phyloP scores from a whole-genome alignment of 2,329 filamentous ascomycete species.

The Hypoxylon sp. region DNA sequence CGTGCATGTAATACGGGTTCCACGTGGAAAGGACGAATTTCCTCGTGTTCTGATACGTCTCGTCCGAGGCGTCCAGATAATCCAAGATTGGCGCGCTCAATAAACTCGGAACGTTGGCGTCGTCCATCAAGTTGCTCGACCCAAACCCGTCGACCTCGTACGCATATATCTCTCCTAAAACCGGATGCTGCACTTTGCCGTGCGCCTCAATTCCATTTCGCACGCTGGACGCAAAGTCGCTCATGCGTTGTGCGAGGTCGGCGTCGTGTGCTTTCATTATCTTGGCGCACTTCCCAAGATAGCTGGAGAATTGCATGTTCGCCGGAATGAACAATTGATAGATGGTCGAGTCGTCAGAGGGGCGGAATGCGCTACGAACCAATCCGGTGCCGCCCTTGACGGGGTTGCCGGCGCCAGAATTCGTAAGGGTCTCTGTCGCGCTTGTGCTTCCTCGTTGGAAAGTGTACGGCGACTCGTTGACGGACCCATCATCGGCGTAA shows the following conservation, averaged over 20 bases:
- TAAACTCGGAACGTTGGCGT: conserved; percentile 72
- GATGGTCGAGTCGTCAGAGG: conserved; percentile 83
- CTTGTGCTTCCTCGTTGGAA: conserved; percentile 77
- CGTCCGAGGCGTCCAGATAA: conserved; percentile 64
- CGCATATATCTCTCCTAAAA: conserved; percentile 75
- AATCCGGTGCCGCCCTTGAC: conserved; percentile 77
- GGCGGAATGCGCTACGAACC: conserved; percentile 82
- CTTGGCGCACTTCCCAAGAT: conserved; percentile 62
- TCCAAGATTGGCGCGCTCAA: conserved; percentile 70
- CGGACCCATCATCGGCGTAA: conserved; percentile 69
- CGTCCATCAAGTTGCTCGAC: conserved; percentile 70
- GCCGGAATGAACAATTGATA: conserved; percentile 83
- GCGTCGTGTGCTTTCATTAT: conserved; percentile 52
- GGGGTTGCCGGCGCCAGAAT: conserved; percentile 79
- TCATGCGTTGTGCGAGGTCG: conserved; percentile 63
- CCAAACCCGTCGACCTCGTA: conserved; percentile 78
- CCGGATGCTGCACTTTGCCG: conserved; percentile 73
- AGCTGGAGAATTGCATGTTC: conserved; percentile 78
- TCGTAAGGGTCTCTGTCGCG: conserved; percentile 80
- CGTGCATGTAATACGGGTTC: conserved; percentile 80
- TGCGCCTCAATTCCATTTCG: conserved; percentile 75
- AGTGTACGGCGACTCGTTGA: conserved; percentile 73
- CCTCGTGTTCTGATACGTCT: conserved; percentile 79
- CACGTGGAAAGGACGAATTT: conserved; percentile 78
- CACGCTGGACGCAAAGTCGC: conserved; percentile 69